Conservation (phyloP, 306 rosid genomes). For the Vigna nakashimae region DNA sequence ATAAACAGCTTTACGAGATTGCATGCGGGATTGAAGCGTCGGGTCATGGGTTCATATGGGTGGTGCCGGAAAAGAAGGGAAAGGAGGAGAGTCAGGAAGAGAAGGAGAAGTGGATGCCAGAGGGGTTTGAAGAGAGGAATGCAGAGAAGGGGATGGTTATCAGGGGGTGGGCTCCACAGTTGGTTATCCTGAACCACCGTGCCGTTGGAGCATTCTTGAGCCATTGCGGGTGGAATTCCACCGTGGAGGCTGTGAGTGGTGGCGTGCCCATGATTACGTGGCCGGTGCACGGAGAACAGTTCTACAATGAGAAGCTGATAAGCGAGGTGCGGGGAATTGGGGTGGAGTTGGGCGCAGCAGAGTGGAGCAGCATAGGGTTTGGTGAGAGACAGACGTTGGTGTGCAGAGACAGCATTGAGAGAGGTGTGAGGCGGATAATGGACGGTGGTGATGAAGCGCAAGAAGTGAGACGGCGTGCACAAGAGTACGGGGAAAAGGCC, state of each 20-base stretch:
- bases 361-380: slow-evolving; percentile 8
- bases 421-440: slow-evolving; percentile 47
- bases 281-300: slow-evolving; percentile 46
- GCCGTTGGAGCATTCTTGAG: slow-evolving; percentile 36
- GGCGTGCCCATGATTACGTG: slow-evolving; percentile 51
- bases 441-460: slow-evolving; percentile 46
- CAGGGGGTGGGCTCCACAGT: slow-evolving; percentile 48
- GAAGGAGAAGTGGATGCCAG: slow-evolving; percentile 46
- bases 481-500: slow-evolving; percentile 37
- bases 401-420: slow-evolving; percentile 36
- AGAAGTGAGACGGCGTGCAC: slow-evolving; percentile 31
- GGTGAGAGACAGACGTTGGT: slow-evolving; percentile 34
- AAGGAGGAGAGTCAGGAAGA: slow-evolving; percentile 34
- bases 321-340: slow-evolving; percentile 43
- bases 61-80: slow-evolving; percentile 45
- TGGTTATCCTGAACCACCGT: slow-evolving; percentile 27
- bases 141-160: slow-evolving; percentile 34
- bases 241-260: neutral
- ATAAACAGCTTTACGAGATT: slow-evolving; percentile 43
- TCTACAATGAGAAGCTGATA: slow-evolving; percentile 49
- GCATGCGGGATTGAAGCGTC: slow-evolving; percentile 43
- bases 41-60: slow-evolving; percentile 42
- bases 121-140: slow-evolving; percentile 41
- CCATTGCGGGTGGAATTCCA: slow-evolving; percentile 53
- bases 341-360: slow-evolving; percentile 49